Percentiles rank a stretch among this genome's conserved stretches.
Conservation (phyloP, 2,329 filamentous ascomycete species). For the Pestalotiopsis sp. region DNA sequence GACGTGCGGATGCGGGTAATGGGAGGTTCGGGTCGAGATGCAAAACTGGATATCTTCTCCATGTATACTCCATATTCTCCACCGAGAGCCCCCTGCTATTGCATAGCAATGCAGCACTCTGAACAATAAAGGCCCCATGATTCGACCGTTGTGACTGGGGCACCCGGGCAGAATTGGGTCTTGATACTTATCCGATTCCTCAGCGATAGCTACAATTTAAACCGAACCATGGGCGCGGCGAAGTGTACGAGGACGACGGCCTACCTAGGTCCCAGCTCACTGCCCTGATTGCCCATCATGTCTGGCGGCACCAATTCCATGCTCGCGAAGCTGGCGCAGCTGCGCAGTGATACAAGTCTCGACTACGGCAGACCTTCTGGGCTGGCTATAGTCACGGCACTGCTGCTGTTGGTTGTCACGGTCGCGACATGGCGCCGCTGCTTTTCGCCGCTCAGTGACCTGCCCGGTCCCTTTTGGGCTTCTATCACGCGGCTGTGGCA, state of each 20-base stretch:
- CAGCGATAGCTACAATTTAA: neutral
- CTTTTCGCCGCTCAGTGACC: neutral
- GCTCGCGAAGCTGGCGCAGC: neutral
- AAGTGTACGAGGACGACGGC: neutral
- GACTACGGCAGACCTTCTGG: neutral
- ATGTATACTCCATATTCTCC: neutral
- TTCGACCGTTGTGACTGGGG: neutral
- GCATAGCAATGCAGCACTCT: neutral
- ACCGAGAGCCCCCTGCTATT: neutral
- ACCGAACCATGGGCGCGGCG: neutral
- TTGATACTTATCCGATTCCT: neutral
- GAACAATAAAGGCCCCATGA: neutral
- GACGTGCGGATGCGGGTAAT: neutral
- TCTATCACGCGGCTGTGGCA: conserved; percentile 7
- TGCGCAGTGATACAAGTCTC: neutral
- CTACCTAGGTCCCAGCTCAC: neutral
- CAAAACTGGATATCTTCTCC: neutral
- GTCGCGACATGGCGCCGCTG: neutral
- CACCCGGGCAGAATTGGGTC: neutral
- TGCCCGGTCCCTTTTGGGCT: conserved; percentile 5
- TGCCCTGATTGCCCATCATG: neutral
- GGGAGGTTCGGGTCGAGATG: neutral
- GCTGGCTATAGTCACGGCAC: conserved; percentile 13
- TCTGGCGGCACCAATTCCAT: neutral
- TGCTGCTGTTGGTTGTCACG: conserved; percentile 36